Percentiles rank a stretch among this genome's conserved stretches.
Conservation (phyloP, 139 green algal species). For the Picochlorum costavermella region DNA sequence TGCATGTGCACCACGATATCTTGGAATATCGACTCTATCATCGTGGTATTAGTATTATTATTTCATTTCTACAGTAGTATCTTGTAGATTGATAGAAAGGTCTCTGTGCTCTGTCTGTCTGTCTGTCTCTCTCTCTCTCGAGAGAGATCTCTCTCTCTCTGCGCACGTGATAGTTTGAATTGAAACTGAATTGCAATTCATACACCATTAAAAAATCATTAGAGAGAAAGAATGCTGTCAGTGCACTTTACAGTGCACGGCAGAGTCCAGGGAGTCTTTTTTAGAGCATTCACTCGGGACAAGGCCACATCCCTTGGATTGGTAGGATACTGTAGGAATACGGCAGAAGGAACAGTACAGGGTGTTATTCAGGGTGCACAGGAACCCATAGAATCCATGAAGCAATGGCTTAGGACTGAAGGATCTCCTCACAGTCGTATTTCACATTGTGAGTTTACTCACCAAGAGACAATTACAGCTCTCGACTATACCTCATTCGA, state of each 20-base stretch:
- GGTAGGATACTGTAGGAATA: conserved; percentile 19
- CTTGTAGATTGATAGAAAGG: no score
- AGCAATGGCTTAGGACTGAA: conserved; percentile 22
- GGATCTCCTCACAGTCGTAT: conserved; percentile 19
- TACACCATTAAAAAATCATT: neutral
- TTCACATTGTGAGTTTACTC: neutral
- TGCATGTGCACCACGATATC: no score
- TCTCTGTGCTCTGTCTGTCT: no score
- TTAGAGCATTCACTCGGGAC: conserved; percentile 18
- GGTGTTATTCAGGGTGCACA: neutral
- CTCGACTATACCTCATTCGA: conserved; percentile 1
- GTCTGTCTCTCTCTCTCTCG: no score
- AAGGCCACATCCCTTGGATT: conserved; percentile 15
- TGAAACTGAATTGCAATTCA: neutral
- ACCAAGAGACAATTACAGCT: neutral
- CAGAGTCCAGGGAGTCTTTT: conserved; percentile 27
- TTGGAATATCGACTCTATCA: no score
- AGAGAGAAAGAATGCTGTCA: no score
- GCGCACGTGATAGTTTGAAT: no score
- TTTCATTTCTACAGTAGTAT: no score
- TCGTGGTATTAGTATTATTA: no score
- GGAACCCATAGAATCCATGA: neutral
- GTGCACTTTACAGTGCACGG: conserved; percentile 12
- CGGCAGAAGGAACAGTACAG: conserved; percentile 6
- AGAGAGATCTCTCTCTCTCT: no score